Base-by-base conservation (phyloP, 805 yeast genomes). In the Candida insectalens region DNA sequence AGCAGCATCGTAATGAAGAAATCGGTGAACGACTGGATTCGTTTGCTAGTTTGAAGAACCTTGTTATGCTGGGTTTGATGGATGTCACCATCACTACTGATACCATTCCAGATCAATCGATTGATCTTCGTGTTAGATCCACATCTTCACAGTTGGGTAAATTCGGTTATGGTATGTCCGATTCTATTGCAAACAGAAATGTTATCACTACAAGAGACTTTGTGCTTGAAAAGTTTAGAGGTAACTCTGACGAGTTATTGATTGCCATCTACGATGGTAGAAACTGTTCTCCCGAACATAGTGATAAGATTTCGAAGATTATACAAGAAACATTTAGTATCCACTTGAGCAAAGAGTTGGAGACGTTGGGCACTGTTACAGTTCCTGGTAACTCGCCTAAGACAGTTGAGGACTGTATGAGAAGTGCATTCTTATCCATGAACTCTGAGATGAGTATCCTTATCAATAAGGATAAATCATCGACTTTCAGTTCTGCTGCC, bases 71-170 rank as follows among this genome's bases (percentile, higher is more conserved):
- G 33, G 96, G 97, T 0, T 65, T 92, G 41, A 85, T 92, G 79
- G 99, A 92, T 63, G 94, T 92, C 17, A 92, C 98, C 1, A 68
- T 89, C 40, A 85, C 95, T 1, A 81, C 94, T 0, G 78, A 87
- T 12, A 68, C 80, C 10, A 82, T 88, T 6, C 97, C 96, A 6
- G 97, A 89, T 56, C 95, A 88, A 55, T 67, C 73, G 8, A 74
- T 74, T 9, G 78, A 82, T 46, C 71, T 83, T 44, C 80, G 98
- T 60, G 80, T 92, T 14, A 74, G 98, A 46, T 84, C 96, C 0
- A 82, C 95, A 0, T 89, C 88, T 12, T 80, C 95, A 0, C 80
- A 74, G 32, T 58, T 84, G 16, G 78, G 80, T 31, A 73, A 71
- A 30, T 71, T 83, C 62, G 76, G 85, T 0, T 85, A 87, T 50